Base-by-base conservation (phyloP, 1,284 basidiomycete genomes). In the Sporisorium exsertum region DNA sequence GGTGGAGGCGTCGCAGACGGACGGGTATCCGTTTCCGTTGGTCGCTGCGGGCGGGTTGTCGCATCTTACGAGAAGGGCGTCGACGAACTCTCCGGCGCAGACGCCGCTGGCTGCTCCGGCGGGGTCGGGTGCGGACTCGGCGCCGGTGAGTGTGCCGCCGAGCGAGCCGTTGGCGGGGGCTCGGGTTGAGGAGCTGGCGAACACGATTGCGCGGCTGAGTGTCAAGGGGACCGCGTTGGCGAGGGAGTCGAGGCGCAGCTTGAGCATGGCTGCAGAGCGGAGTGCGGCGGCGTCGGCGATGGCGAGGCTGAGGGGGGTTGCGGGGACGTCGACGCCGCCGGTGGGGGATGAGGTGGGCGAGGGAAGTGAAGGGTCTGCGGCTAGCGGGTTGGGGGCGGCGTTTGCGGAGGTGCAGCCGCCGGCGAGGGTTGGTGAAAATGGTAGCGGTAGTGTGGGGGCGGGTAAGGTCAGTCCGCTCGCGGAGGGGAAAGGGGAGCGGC, bases 1-100 rank as follows among this genome's bases (percentile, higher is more conserved):
- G 8, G 40, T 46, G 1, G 63, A 67, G n/a, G 57, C 59, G 2
- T 58, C 62, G 20, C 49, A 33, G 5, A 43, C 24, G 1, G 74
- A 74, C 18, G 80, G 75, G 1, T 82, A 82, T 42, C 80, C 79
- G 0, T 82, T 82, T 57, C 80, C 80, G 0, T 45, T 75, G 35
- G 71, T 78, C 2, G 59, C 67, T 15, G 24, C 49, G 0, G 58
- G 57, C n/a, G 53, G 46, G 10, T 43, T 68, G 5, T 43, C 72
- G 29, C 66, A 73, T 9, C 40, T 80, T 12, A 67, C 67, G 3
- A 37, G 78, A 18, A 53, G 78, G 0, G 77, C 77, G 2, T 75
- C 71, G 18, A 80, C 66, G 20, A 73, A 79, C 33, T 77, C 77
- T 12, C 69, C 72, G 4, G 77, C 69, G 1, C 62, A 47, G 6